Evolutionary conservation across 2,329 filamentous ascomycete genomes (phyloP), one percentile per base, ranked within the genome.

Genomic region (Trichoderma aggressivum): DNA sequence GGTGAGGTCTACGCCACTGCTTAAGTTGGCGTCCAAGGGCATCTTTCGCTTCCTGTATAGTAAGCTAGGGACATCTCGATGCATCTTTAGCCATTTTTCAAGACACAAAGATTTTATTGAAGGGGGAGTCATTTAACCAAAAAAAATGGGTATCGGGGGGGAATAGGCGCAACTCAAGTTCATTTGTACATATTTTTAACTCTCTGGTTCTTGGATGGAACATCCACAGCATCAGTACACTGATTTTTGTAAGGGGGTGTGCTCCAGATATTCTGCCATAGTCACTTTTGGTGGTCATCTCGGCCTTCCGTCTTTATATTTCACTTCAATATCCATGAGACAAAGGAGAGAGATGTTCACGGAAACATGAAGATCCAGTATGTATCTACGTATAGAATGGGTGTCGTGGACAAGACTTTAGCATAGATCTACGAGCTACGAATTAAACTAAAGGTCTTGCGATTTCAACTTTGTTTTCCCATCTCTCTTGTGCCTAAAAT

Each of bases 1-100:
- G 87, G 87, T 77, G 77, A 83, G 75, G 82, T 82, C 70, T 89
- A 86, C 75, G 86, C 86, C 74, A 82, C 81, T 39, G 73, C 79
- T 53, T 79, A 78, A 77, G 70, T 67, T 16, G 36, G 47, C 63
- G 24, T 56, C 10, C n/a, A 32, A 58, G 63, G 11, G 59, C 58
- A 55, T 74, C 62, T 67, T 78, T 80, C 73, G 76, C 72, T 81
- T 82, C 77, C 78, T 80, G 78, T 80, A 81, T 78, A 82, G 76
- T 80, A 76, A 21, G 76, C 73, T 79, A 78, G 79, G 77, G 69
- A 80, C 78, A 78, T 77, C 74, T 76, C 76, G 73, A 74, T 74
- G 75, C 75, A 75, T 71, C 71, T 71, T 71, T 63, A 34, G 59
- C 30, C 67, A 56, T 64, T 77, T 76, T 77, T 76, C 76, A 70